Conservation (phyloP, 2,329 filamentous ascomycete species). For the Arachnomyces sp. region DNA sequence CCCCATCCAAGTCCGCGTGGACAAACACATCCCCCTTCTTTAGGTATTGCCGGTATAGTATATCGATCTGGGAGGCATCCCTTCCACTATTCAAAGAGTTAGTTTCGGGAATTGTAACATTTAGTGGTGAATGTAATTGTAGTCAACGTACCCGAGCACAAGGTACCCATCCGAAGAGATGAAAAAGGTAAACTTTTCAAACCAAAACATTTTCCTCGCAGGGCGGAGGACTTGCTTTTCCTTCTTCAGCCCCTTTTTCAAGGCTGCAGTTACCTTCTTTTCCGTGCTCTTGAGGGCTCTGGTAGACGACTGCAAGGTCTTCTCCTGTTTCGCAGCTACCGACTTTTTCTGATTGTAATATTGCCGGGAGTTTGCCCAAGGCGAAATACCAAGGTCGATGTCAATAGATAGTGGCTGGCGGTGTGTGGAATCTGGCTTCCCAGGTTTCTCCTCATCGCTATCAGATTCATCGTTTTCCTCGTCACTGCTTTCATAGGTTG, state of each 20-base stretch:
- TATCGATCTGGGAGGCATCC: constrained; percentile 82
- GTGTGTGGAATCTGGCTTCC: constrained; percentile 21
- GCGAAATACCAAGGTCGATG: constrained; percentile 70
- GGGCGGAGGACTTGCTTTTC: constrained; percentile 82
- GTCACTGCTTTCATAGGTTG: constrained; percentile 55
- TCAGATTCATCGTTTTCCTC: constrained; percentile 48
- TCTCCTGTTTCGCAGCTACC: constrained; percentile 78
- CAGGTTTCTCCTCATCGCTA: constrained; percentile 43
- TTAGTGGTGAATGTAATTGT: not conserved
- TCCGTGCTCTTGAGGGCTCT: constrained; percentile 84
- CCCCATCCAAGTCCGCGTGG: constrained; percentile 79
- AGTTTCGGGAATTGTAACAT: constrained; percentile 2
- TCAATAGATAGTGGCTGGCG: constrained; percentile 59
- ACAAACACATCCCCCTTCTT: constrained; percentile 87
- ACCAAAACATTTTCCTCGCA: constrained; percentile 81
- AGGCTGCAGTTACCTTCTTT: constrained; percentile 73
- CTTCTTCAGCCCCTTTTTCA: constrained; percentile 81
- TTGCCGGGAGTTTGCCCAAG: constrained; percentile 81
- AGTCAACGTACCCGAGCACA: constrained; percentile 55
- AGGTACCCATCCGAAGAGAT: constrained; percentile 92
- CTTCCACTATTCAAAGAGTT: constrained; percentile 47
- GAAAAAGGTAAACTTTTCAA: constrained; percentile 95
- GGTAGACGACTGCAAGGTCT: constrained; percentile 70
- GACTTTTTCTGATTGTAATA: constrained; percentile 86
- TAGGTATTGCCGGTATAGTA: constrained; percentile 78